Conservation (phyloP, 805 yeast species). For the Danielia reshetovae region DNA sequence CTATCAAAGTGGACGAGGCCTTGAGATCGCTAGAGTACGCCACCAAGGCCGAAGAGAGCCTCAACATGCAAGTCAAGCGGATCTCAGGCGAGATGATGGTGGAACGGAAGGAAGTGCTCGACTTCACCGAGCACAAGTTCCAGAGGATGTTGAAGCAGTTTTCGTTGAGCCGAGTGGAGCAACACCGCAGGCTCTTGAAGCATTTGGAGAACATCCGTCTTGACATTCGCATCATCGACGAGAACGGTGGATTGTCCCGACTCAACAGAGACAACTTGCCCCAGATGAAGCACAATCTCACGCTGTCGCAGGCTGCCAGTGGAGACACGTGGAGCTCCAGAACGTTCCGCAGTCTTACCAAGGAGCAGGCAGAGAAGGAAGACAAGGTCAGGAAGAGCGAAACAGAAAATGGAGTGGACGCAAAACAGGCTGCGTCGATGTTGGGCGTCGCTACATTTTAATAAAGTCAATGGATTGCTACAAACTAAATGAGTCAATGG, state of each 20-base stretch:
- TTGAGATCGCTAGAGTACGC: constrained; percentile 75
- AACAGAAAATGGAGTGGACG: constrained; percentile 51
- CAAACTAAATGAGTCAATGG: neutral
- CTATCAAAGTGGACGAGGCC: constrained; percentile 88
- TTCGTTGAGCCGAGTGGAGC: constrained; percentile 72
- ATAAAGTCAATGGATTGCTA: neutral
- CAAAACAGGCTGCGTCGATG: constrained; percentile 77
- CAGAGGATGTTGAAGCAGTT: constrained; percentile 52
- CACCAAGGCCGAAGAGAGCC: constrained; percentile 66
- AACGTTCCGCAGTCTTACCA: constrained; percentile 33
- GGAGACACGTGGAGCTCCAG: constrained; percentile 46
- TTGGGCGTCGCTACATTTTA: constrained; percentile 74
- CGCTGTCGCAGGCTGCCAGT: constrained; percentile 37
- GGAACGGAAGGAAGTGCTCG: constrained; percentile 61
- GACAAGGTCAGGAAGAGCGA: constrained; percentile 11
- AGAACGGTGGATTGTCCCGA: constrained; percentile 75
- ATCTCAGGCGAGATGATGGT: constrained; percentile 81
- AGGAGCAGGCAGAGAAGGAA: constrained; percentile 24
- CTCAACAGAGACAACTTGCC: constrained; percentile 70
- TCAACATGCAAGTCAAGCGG: constrained; percentile 73
- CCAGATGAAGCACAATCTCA: constrained; percentile 38
- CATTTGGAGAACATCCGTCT: constrained; percentile 67
- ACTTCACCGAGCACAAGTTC: constrained; percentile 54
- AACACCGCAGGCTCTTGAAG: constrained; percentile 75
- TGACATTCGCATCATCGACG: constrained; percentile 72